Conservation (phyloP, 306 rosid genomes). For the Lathyrus oleraceus region DNA sequence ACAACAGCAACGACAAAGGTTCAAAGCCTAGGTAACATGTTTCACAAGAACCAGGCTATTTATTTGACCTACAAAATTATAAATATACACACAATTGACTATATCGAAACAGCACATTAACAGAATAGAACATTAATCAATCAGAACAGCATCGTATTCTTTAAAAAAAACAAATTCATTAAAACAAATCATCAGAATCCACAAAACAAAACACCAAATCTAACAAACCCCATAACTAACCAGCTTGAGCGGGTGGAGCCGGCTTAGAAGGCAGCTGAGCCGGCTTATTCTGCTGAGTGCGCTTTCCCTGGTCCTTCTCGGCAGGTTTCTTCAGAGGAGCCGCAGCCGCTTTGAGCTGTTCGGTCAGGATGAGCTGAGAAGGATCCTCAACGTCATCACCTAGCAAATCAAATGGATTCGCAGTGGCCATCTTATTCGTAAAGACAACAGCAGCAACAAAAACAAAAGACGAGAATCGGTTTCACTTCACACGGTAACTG, state of each 20-base stretch:
- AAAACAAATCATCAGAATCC: not conserved
- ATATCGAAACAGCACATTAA: no score
- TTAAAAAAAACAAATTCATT: not conserved
- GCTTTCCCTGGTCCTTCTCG: slow-evolving; percentile 42
- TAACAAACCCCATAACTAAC: slow-evolving; percentile 38
- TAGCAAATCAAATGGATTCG: slow-evolving; percentile 88
- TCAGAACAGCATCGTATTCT: no score
- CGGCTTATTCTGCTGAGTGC: slow-evolving; percentile 47
- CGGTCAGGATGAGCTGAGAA: slow-evolving; percentile 64
- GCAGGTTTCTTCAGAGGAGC: slow-evolving; percentile 43
- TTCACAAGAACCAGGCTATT: not conserved
- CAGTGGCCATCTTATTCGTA: slow-evolving; percentile 65
- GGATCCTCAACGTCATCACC: slow-evolving; percentile 96
- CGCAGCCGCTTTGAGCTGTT: slow-evolving; percentile 52
- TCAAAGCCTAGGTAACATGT: not conserved
- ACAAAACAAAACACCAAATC: not conserved
- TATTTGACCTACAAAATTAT: no score
- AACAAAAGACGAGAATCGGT: not conserved
- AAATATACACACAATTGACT: no score
- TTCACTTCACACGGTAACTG: not conserved
- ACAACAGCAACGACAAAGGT: not conserved
- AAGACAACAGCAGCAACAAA: not conserved
- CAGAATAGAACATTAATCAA: no score
- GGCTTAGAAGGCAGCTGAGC: slow-evolving; percentile 86
- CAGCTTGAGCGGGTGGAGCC: slow-evolving; percentile 78